A percentile compares a stretch with the other conserved stretches of the same genome.
These are phyloP conservation scores for Petunia hybrid DNA, from an alignment of 305 asterid genomes.

Conservation along the genomic window DNA sequence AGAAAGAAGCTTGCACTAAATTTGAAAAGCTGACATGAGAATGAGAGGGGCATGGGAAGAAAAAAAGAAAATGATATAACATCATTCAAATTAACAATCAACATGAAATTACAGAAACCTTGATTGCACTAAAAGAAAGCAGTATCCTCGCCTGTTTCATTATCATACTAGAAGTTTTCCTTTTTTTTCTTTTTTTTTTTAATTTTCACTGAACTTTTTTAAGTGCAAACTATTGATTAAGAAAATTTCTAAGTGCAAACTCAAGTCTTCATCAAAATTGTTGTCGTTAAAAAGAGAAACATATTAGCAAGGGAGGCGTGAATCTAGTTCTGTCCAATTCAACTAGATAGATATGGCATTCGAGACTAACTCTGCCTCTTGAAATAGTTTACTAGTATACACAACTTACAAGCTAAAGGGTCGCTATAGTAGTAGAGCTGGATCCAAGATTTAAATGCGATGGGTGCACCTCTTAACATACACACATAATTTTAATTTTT, in stretches of 20 bases:
- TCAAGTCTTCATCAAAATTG: conserved; percentile 7
- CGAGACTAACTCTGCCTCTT: conserved; percentile 11
- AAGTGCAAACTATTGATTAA: neutral
- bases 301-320: neutral
- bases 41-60: conserved; percentile 12
- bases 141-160: neutral
- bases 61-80: conserved; percentile 9
- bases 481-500: neutral
- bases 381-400: conserved; percentile 2
- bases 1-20: neutral
- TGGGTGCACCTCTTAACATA: neutral
- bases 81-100: neutral
- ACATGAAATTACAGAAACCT: conserved; percentile 5
- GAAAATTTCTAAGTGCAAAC: neutral
- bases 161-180: neutral
- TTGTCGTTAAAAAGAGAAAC: conserved; percentile 9
- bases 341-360: conserved; percentile 12
- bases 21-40: conserved; percentile 3
- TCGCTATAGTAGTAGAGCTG: neutral
- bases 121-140: neutral
- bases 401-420: neutral
- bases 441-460: neutral
- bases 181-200: neutral
- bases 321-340: neutral
- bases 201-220: neutral